Conservation (phyloP, 2,329 filamentous ascomycete genomes). For the Bisporella sp. region DNA sequence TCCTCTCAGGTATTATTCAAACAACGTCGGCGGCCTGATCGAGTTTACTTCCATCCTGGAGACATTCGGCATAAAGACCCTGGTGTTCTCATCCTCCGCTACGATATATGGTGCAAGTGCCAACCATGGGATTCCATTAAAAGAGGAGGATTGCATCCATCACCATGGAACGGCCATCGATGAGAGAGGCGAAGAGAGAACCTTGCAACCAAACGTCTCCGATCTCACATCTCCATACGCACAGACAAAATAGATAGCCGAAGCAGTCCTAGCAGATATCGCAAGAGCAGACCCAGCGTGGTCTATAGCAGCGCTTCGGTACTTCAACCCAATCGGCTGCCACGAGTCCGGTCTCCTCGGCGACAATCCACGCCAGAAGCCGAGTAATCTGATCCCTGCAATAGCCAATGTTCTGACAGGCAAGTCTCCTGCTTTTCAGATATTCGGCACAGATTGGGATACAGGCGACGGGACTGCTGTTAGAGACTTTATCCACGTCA, state of each 20-base stretch:
- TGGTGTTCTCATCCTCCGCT: conserved; percentile 61
- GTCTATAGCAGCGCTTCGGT: background rate
- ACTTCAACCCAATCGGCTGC: background rate
- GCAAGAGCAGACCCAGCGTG: background rate
- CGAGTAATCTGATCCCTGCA: background rate
- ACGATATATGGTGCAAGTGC: conserved; percentile 55
- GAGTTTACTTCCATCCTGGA: conserved; percentile 49
- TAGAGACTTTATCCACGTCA: background rate
- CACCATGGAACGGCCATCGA: conserved; percentile 36
- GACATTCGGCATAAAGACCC: conserved; percentile 53
- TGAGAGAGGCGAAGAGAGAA: too few relatives aligned
- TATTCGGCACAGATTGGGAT: background rate
- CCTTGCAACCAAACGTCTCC: too few relatives aligned
- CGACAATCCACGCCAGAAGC: background rate
- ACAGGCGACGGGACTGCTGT: background rate
- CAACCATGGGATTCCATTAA: conserved; percentile 42
- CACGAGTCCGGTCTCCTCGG: background rate
- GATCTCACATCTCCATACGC: background rate
- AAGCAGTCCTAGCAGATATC: background rate
- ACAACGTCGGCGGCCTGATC: conserved; percentile 54
- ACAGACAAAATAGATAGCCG: background rate
- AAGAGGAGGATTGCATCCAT: conserved; percentile 50
- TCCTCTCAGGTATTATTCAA: too few relatives aligned
- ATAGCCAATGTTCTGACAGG: conserved; percentile 55
- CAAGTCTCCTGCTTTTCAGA: conserved; percentile 39